These are phyloP conservation scores for Flaveria linearis DNA, from an alignment of 129 eudicot species.

Conservation along the genomic window DNA sequence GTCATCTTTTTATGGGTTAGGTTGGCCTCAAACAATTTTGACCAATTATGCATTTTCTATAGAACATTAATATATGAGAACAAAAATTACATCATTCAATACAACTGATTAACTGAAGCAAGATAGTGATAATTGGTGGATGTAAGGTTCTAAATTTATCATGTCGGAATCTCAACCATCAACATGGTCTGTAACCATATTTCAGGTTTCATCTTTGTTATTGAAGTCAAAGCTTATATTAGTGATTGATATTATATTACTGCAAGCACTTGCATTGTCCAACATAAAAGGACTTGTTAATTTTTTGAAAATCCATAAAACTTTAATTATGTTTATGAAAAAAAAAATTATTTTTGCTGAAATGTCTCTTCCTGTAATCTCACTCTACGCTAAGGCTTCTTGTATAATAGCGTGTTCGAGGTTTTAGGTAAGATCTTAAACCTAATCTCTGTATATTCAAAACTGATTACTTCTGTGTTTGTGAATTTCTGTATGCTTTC, in stretches of 20 bases:
- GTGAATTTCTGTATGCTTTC: not conserved
- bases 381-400: not conserved
- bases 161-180: no score
- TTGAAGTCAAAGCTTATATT: not conserved
- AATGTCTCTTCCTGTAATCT: not conserved
- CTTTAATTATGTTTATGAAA: not conserved
- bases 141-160: no score
- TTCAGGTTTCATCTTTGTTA: no score
- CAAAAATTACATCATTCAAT: not conserved
- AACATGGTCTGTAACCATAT: no score
- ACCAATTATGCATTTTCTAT: not conserved
- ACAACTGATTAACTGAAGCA: not conserved
- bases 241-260: no score
- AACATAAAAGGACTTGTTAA: not conserved
- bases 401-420: constrained; percentile 18
- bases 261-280: not conserved
- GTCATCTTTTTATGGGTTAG: no score
- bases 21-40: not conserved
- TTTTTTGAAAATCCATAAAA: not conserved
- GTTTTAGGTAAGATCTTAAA: constrained; percentile 12
- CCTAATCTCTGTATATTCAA: not conserved
- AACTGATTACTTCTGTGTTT: not conserved
- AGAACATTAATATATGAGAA: not conserved
- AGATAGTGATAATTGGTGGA: no score
- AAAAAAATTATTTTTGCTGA: not conserved